Conservation (phyloP, 2,329 filamentous ascomycete genomes). For the Zasmidium cellare region DNA sequence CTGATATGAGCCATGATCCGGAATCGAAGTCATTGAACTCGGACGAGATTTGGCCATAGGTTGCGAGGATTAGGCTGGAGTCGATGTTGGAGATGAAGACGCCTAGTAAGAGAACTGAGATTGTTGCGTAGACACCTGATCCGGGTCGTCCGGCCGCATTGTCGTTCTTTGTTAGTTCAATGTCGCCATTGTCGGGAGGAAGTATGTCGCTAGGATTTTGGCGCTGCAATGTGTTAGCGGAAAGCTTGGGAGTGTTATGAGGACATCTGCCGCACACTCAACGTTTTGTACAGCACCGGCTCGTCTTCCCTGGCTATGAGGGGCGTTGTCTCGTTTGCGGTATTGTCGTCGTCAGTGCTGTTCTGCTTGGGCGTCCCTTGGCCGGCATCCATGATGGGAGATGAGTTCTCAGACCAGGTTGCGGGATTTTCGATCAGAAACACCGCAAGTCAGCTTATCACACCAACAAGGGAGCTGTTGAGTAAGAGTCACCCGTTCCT, state of each 20-base stretch:
- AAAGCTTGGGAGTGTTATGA: background rate
- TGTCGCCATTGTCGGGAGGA: conserved; percentile 25
- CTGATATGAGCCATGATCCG: conserved; percentile 47
- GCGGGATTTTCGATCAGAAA: no score
- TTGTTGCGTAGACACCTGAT: conserved; percentile 24
- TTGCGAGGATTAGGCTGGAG: conserved; percentile 64
- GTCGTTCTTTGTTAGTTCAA: conserved; percentile 14
- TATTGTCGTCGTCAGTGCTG: background rate
- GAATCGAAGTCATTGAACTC: conserved; percentile 45
- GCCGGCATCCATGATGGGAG: background rate
- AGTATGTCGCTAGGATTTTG: conserved; percentile 17
- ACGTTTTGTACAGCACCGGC: conserved; percentile 19
- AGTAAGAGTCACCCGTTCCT: background rate
- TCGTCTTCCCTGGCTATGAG: conserved; percentile 14
- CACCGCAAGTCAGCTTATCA: background rate
- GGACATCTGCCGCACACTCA: conserved; percentile 16
- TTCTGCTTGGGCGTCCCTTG: background rate
- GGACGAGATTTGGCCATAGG: conserved; percentile 56
- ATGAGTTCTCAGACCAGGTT: background rate
- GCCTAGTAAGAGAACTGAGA: conserved; percentile 43
- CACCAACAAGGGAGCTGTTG: background rate
- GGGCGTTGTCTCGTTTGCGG: conserved; percentile 13
- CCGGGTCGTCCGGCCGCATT: conserved; percentile 7
- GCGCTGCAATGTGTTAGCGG: background rate
- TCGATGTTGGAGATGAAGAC: conserved; percentile 69